Base-by-base conservation (phyloP, 768 basidiomycete genomes). In the Hysterangium stoloniferum region DNA sequence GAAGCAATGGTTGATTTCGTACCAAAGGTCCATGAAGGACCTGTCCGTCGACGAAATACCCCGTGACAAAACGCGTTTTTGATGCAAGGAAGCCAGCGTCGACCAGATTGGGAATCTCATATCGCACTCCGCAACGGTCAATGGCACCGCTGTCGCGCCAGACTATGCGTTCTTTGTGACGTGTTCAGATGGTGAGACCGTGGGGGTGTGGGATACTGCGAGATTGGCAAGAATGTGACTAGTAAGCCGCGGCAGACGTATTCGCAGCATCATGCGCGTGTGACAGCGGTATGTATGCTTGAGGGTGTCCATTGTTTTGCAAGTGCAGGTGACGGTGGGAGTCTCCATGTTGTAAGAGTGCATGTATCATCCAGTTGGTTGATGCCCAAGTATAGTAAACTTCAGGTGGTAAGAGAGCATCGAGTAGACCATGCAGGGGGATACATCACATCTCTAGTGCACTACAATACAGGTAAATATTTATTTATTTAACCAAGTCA, bases 201-300 rank as follows among this genome's bases (percentile, higher is more conserved):
- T 74, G 38, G 63, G 66, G 43, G 61, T 74, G 2, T 75, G 74
- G 74, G 74, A 76, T 56, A 61, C 92, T 1, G 86, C 89, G 6
- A 74, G 92, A n/a, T 72, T 98, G 38, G 95, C 96, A 62, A 93
- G 51, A 97, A 92, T 64, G 89, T 96, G 15, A 90, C 93, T 19
- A 85, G 86, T 62, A 89, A 89, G 43, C 80, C 79, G 48, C 63
- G 84, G 56, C 76, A 84, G 60, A 83, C 82, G 1, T 84, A 85
- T 61, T 69, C 47, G 76, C 77, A 62, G 66, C 79, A 85, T 58
- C 81, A 89, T 58, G 83, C 86, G 0, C 74, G 76, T 15, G 69
- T 84, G 35, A 78, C 79, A 51, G 68, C 69, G 22, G 74, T 96
- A 13, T 92, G 89, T 63, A 81, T 85, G 54, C 71, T 98, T 46